Evolutionary conservation across 2,329 filamentous ascomycete genomes (phyloP).

Genomic region (Epichloe amarillans): DNA sequence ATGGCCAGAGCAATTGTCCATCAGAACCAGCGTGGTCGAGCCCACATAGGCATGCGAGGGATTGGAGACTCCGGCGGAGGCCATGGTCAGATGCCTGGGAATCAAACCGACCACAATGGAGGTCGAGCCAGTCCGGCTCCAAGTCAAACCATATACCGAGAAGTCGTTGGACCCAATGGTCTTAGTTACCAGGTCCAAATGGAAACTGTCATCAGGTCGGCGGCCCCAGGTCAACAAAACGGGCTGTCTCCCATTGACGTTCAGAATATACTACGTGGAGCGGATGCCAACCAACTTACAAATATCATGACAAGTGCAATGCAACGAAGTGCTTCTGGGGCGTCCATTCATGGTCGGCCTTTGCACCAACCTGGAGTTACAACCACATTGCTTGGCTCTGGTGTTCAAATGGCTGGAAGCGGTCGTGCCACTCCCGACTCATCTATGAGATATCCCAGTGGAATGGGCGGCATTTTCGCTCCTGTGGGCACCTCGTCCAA

Average conservation of each 20-base stretch:
- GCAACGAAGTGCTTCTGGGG: constrained; percentile 36
- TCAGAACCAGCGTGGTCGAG: constrained; percentile 30
- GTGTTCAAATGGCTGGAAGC: constrained; percentile 27
- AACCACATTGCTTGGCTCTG: constrained; percentile 23
- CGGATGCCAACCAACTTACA: constrained; percentile 31
- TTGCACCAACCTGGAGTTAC: constrained; percentile 28
- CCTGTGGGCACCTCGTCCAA: constrained; percentile 5
- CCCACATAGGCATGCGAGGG: constrained; percentile 27
- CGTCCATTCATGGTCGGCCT: constrained; percentile 25
- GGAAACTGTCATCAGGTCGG: constrained; percentile 19
- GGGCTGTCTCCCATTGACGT: constrained; percentile 29
- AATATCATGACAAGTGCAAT: constrained; percentile 36
- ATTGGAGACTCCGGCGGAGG: constrained; percentile 19
- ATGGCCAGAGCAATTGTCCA: constrained; percentile 26
- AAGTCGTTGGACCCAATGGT: constrained; percentile 20
- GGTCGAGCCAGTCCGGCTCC: constrained; percentile 13
- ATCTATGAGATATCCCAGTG: constrained; percentile 18
- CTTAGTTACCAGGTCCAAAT: constrained; percentile 23
- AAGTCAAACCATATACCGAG: constrained; percentile 19
- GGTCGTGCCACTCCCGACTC: constrained; percentile 35
- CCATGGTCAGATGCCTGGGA: constrained; percentile 7
- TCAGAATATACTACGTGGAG: constrained; percentile 31
- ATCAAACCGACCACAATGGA: constrained; percentile 13
- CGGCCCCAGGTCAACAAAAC: constrained; percentile 10
- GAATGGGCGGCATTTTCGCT: constrained; percentile 14